Base-by-base conservation (phyloP, 2,329 filamentous ascomycete species). In the Atkinsonella hypoxylon region DNA sequence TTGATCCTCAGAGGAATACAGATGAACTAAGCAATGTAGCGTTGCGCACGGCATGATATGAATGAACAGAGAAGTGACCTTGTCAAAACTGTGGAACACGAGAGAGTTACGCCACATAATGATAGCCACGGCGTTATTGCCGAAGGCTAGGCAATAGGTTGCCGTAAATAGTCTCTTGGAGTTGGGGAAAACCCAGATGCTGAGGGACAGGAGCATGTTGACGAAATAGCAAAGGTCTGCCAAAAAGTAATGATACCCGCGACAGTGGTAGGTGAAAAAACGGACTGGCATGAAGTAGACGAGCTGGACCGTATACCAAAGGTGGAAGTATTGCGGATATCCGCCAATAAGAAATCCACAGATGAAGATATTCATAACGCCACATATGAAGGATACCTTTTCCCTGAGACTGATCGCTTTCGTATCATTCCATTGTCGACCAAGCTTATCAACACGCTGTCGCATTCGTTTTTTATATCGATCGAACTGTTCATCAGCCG, bases 31-130 rank as follows among this genome's bases (percentile, higher is more conserved):
- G 63, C 89, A 94, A 67, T 98, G 93, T 12, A 98, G 77, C 1
- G 90, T 88, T 6, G 87, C 91, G 57, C 90, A 95, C 1, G 93
- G 93, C 91, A 98, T 98, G 61, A 98, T 95, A 67, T 98, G 93
- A 59, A 98, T 96, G 71, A 98, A 98, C n/a, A 98, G 77, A 64
- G 88, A 93, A 12, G 90, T 94, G 54, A 97, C 89, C 69, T 98
- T 98, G 75, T 98, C 93, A 69, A 98, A 83, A 63, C 89, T 95
- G 73, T 98, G 93, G 67, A 98, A 98, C 45, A 98, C 93, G 62
- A 98, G 79, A 32, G 90, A 96, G 67, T 98, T 98, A 56, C 93
- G 83, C 93, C 93, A 98, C 90, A 98, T 93, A 64, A 93, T 89
- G 65, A 98, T 97, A 12, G 93, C 93, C 45, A 96, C 83, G 18